These are phyloP conservation scores for Euptelea pleiosperma DNA, from an alignment of 164 flowering plant genomes.

Conservation along the genomic window DNA sequence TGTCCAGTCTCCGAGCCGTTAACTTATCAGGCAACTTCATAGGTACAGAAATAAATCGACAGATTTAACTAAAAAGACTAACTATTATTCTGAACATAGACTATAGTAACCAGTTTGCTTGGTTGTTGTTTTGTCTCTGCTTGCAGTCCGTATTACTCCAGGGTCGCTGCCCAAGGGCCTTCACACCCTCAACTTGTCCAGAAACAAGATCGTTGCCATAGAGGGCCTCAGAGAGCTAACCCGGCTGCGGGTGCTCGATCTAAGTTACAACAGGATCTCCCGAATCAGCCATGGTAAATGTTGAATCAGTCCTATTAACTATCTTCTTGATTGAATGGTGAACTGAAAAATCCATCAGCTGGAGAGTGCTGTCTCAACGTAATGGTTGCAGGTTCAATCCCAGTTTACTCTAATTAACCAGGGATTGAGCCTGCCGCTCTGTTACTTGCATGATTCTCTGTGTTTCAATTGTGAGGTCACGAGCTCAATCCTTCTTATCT, in stretches of 20 bases:
- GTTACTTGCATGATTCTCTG: no score
- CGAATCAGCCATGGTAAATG: constrained; percentile 80
- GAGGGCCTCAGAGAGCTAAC: constrained; percentile 90
- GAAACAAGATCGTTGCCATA: constrained; percentile 75
- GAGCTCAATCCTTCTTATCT: no score
- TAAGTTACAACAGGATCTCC: constrained; percentile 83
- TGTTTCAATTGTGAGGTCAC: no score
- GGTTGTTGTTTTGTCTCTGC: constrained; percentile 8
- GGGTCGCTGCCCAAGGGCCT: constrained; percentile 90
- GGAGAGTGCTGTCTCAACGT: no score
- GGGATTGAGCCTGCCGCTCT: no score
- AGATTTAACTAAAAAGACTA: not conserved
- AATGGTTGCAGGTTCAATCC: no score
- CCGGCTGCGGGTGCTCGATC: constrained; percentile 70
- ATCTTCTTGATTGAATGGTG: not conserved
- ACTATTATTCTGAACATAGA: not conserved
- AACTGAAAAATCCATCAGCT: no score
- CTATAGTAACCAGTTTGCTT: not conserved
- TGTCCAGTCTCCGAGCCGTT: constrained; percentile 68
- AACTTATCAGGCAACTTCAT: constrained; percentile 78
- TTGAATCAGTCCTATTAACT: not conserved
- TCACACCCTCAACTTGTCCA: constrained; percentile 75
- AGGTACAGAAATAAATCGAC: constrained; percentile 35
- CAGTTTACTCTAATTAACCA: no score
- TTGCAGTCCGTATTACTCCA: constrained; percentile 71